Evolutionary conservation across 495 filamentous ascomycete species (phyloP).

Genomic region (Xylaria curta): DNA sequence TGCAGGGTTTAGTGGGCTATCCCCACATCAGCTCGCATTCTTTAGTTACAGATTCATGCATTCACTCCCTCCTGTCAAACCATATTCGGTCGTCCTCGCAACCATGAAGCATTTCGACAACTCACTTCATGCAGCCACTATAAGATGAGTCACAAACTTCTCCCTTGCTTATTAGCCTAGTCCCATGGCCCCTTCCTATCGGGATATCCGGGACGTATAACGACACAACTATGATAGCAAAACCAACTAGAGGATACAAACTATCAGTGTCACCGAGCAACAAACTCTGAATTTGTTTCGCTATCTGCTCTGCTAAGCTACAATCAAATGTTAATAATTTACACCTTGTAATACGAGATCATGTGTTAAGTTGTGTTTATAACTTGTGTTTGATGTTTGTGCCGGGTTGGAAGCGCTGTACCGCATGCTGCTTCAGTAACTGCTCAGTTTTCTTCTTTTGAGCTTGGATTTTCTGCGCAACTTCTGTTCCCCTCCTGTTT

Average conservation of each 20-base stretch:
- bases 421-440: conserved; percentile 67
- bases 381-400: conserved; percentile 58
- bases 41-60: neutral
- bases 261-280: neutral
- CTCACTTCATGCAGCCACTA: conserved; percentile 17
- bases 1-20: conserved; percentile 1
- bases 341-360: neutral
- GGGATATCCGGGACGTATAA: conserved; percentile 4
- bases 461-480: conserved; percentile 66
- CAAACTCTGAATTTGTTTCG: neutral
- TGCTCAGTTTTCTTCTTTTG: conserved; percentile 70
- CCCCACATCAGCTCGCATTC: conserved; percentile 5
- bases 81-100: conserved; percentile 24
- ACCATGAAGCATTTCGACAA: conserved; percentile 25
- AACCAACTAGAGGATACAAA: neutral
- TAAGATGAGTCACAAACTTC: conserved; percentile 31
- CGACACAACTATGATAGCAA: neutral
- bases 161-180: neutral
- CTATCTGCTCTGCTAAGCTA: conserved; percentile 1
- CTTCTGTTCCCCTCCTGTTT: conserved; percentile 70
- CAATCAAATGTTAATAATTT: conserved; percentile 11
- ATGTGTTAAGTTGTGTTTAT: conserved; percentile 35
- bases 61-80: conserved; percentile 11
- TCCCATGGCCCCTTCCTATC: neutral
- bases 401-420: conserved; percentile 56